Evolutionary conservation across 352 stramenopile species (phyloP).

Genomic region (Pythium rhizo-oryzae): DNA sequence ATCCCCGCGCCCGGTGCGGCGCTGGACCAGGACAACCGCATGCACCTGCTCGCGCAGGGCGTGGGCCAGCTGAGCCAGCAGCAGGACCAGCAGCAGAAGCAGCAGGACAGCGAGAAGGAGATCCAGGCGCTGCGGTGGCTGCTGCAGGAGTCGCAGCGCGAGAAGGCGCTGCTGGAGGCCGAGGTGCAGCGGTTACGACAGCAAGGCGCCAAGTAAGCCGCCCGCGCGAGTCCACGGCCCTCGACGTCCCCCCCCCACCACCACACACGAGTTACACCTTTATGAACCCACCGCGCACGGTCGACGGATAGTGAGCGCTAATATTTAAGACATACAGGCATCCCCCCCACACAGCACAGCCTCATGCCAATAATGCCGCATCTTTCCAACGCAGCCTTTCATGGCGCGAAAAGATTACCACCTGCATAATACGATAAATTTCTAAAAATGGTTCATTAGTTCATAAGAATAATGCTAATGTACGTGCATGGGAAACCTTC

Average conservation of each 20-base stretch:
- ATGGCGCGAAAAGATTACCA: no score
- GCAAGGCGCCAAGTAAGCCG: slow-evolving; percentile 30
- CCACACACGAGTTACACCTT: neutral
- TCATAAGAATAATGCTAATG: no score
- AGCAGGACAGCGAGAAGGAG: slow-evolving; percentile 61
- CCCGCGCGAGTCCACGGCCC: no score
- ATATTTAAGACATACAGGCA: slow-evolving; percentile 10
- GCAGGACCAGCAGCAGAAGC: slow-evolving; percentile 35
- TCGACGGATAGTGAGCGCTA: slow-evolving; percentile 3
- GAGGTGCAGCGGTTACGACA: slow-evolving; percentile 72
- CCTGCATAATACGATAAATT: no score
- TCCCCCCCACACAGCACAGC: no score
- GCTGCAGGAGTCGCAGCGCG: slow-evolving; percentile 72
- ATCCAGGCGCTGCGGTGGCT: slow-evolving; percentile 64
- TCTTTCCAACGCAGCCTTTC: neutral
- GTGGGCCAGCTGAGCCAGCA: slow-evolving; percentile 69
- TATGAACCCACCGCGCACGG: neutral
- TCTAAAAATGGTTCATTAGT: no score
- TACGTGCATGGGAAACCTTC: no score
- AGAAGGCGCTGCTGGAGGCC: slow-evolving; percentile 62
- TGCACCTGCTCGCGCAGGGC: slow-evolving; percentile 67
- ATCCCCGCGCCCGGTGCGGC: slow-evolving; percentile 29
- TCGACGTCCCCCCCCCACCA: neutral
- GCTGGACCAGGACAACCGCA: slow-evolving; percentile 48
- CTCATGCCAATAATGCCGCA: neutral